Base-by-base conservation (phyloP, 306 rosid genomes). In the Cicer cuneatum region DNA sequence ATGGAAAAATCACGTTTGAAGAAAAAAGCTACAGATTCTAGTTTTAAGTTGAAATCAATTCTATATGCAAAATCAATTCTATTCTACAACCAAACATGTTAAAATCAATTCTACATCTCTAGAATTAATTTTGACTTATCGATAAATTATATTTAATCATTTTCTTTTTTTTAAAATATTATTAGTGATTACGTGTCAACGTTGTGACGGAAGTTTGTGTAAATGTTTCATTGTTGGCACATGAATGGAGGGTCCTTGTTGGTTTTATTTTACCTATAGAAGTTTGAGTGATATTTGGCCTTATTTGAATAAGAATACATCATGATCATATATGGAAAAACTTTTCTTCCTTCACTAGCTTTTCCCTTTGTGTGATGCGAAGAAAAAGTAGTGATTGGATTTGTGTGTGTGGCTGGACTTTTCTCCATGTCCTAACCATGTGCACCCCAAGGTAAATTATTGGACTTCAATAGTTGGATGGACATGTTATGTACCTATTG, bases 391-490 rank as follows among this genome's bases (percentile, higher is more conserved):
- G 64, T 69, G 80, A 11, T 43, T 33, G 16, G n/a, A 38, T 58
- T 58, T 29, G 41, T 24, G 41, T 16, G 38, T 35, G 7, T 35
- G 46, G 53, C 38, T 72, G 60, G 67, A 81, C 67, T 79, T 81
- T 83, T 86, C 67, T 83, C 78, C 73, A 71, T 85, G 88, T 68
- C 89, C 65, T 74, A 41, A 29, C 82, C 88, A 87, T 74, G 83
- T 89, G 91, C 85, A 67, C 54, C 83, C 38, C 66, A 53, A 35
- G 49, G 37, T 72, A 68, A 47, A 74, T 82, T 78, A 75, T 82
- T 86, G 79, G 12, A 29, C 61, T 68, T 62, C 33, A 66, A 43
- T 45, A n/a, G 69, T 76, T 80, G 72, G 78, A 71, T 57, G 51
- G 33, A 60, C 74, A 64, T 69, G 73, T 6, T 70, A 4, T 16